A percentile compares a stretch with the other conserved stretches of the same genome.
These are phyloP conservation scores for Fusarium cicatricum DNA, from an alignment of 2,329 filamentous ascomycete genomes.

Conservation along the genomic window DNA sequence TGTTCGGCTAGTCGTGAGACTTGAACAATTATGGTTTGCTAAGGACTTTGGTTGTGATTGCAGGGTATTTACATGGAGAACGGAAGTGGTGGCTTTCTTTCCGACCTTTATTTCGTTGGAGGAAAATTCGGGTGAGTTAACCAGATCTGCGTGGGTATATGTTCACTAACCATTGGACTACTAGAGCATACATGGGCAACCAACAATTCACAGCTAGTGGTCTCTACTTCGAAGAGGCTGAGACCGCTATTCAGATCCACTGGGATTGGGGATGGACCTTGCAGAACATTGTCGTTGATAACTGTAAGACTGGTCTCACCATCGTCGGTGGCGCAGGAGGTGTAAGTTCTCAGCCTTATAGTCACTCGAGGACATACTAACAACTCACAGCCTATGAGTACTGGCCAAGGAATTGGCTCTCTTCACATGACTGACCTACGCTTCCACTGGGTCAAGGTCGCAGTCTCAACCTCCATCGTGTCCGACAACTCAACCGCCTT, in stretches of 20 bases:
- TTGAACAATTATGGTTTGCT: too few species aligned
- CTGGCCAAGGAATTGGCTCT: slow-evolving; percentile 29
- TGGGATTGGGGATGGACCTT: slow-evolving; percentile 84
- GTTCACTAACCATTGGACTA: slow-evolving; percentile 44
- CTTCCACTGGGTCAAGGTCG: too few species aligned
- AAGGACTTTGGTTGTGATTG: background rate
- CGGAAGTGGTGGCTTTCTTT: slow-evolving; percentile 52
- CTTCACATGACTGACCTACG: slow-evolving; percentile 24
- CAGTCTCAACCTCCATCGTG: too few species aligned
- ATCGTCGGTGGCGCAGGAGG: slow-evolving; percentile 25
- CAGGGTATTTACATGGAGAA: slow-evolving; percentile 43
- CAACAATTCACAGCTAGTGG: slow-evolving; percentile 76
- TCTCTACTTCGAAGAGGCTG: slow-evolving; percentile 68
- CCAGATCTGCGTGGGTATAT: too few species aligned
- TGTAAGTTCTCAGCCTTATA: slow-evolving; percentile 10
- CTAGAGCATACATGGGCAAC: slow-evolving; percentile 54
- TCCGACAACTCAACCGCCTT: slow-evolving; percentile 26
- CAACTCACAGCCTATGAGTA: too few species aligned
- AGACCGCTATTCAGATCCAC: slow-evolving; percentile 71
- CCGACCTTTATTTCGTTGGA: slow-evolving; percentile 70
- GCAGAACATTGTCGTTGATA: slow-evolving; percentile 68
- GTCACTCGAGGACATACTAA: too few species aligned
- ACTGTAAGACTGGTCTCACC: slow-evolving; percentile 68
- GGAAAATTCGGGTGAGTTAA: slow-evolving; percentile 57
- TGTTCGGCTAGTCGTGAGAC: too few species aligned